phyloP scores from a whole-genome alignment of 2,329 filamentous ascomycete species.

The Sclerotiophoma versabilis region DNA sequence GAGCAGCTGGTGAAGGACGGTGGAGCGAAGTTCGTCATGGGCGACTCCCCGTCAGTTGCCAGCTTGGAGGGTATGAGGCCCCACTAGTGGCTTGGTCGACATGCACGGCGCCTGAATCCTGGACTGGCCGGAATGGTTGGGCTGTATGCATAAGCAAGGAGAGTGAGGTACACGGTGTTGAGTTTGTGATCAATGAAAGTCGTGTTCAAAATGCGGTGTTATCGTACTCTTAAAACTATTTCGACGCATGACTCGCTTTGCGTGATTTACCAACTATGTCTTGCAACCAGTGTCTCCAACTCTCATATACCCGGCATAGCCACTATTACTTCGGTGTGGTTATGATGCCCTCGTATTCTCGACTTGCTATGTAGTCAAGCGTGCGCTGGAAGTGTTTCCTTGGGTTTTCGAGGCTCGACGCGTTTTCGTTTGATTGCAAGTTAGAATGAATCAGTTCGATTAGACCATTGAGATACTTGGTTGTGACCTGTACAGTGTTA shows the following conservation, averaged over 20 bases:
- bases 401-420: conserved; percentile 83
- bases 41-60: not conserved
- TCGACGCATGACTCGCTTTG: not conserved
- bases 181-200: not conserved
- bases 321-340: conserved; percentile 63
- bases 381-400: conserved; percentile 95
- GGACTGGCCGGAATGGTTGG: not conserved
- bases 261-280: conserved; percentile 1
- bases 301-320: not conserved
- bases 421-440: conserved; percentile 83
- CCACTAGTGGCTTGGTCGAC: not conserved
- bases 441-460: conserved; percentile 99
- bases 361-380: conserved; percentile 87
- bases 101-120: not conserved
- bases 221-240: not conserved
- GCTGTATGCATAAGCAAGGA: not conserved
- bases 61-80: not conserved
- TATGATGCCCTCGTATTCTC: conserved; percentile 93
- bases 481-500: conserved; percentile 72
- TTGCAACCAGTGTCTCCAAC: not conserved
- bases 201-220: not conserved
- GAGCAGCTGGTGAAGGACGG: conserved; percentile 4
- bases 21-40: conserved; percentile 1
- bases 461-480: conserved; percentile 95
- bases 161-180: not conserved